A percentile compares a stretch with the other conserved stretches of the same genome.
These are phyloP conservation scores for Fusarium agapanthi DNA, from an alignment of 2,329 filamentous ascomycete species.

Conservation along the genomic window DNA sequence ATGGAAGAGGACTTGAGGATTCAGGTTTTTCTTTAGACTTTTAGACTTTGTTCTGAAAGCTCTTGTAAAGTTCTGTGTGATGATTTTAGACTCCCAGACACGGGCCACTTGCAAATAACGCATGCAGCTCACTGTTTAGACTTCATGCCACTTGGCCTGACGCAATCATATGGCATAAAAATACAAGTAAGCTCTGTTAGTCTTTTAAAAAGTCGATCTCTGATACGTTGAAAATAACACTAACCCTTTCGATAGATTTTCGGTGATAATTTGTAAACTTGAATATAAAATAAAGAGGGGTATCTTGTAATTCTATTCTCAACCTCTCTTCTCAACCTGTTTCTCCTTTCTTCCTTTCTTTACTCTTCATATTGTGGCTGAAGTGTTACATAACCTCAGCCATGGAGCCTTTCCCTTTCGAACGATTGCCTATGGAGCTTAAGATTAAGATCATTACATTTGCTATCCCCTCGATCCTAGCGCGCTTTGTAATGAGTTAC, in stretches of 20 bases:
- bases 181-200: rapidly evolving
- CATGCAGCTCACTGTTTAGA: background rate
- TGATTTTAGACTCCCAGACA: no score
- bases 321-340: background rate
- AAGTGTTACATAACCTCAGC: rapidly evolving
- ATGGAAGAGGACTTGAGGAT: background rate
- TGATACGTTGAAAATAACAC: rapidly evolving
- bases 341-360: background rate
- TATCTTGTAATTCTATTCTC: rapidly evolving
- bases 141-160: rapidly evolving
- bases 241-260: background rate
- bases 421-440: background rate
- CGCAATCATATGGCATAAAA: background rate
- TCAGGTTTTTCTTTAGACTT: rapidly evolving
- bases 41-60: rapidly evolving
- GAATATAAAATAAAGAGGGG: background rate
- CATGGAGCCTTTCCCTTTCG: background rate
- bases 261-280: background rate
- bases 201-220: background rate
- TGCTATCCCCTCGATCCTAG: background rate
- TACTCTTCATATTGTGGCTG: no score
- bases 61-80: background rate
- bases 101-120: background rate
- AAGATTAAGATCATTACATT: background rate
- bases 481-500: background rate